Percentiles rank a stretch among this genome's conserved stretches.
Conservation (phyloP, 192 early-diverging fungal species). For the Entrophospora sp. region DNA sequence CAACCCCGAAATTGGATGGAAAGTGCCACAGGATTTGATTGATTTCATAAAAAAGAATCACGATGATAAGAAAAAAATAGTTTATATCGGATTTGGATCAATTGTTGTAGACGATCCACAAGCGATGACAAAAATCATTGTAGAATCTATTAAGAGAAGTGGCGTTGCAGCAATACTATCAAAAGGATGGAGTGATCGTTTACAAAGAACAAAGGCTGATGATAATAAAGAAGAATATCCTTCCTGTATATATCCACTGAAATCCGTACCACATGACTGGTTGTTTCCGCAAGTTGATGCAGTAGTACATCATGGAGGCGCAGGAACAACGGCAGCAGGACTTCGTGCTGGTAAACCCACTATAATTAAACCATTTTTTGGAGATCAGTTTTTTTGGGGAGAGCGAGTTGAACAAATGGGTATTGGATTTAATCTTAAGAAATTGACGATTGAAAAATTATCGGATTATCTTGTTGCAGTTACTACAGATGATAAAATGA, state of each 20-base stretch:
- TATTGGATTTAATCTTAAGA: slow-evolving; percentile 48
- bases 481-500: slow-evolving; percentile 49
- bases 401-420: slow-evolving; percentile 56
- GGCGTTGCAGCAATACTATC: slow-evolving; percentile 60
- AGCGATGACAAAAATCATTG: slow-evolving; percentile 49
- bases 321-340: slow-evolving; percentile 67
- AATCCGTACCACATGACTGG: slow-evolving; percentile 72
- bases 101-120: slow-evolving; percentile 66
- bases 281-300: slow-evolving; percentile 54
- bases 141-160: slow-evolving; percentile 52
- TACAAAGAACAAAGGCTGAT: slow-evolving; percentile 26
- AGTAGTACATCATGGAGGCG: slow-evolving; percentile 74
- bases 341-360: slow-evolving; percentile 65
- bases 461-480: slow-evolving; percentile 37
- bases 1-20: slow-evolving; percentile 51
- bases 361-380: slow-evolving; percentile 64
- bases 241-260: slow-evolving; percentile 42
- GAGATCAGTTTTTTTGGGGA: slow-evolving; percentile 66
- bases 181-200: slow-evolving; percentile 62
- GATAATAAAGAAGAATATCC: slow-evolving; percentile 34
- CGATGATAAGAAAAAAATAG: slow-evolving; percentile 28
- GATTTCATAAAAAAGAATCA: slow-evolving; percentile 46
- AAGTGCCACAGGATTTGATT: slow-evolving; percentile 40
- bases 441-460: slow-evolving; percentile 45
- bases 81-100: slow-evolving; percentile 76